Percentiles rank a stretch among this genome's conserved stretches.
phyloP scores from a whole-genome alignment of 2,329 filamentous ascomycete species.

The Neurospora sp. region DNA sequence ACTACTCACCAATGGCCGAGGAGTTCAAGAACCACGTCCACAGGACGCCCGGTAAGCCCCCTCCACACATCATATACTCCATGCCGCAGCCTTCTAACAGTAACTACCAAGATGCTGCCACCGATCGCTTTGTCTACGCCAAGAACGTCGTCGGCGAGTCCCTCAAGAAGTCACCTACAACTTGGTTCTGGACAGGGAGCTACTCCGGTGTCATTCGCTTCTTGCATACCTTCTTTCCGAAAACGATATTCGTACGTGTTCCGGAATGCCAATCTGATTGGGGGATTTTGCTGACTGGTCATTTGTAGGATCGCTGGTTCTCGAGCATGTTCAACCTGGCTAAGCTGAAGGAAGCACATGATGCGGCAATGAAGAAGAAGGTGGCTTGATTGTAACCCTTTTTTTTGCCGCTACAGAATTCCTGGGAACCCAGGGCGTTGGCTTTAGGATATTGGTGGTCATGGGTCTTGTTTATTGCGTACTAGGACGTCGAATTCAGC shows the following conservation, averaged over 20 bases:
- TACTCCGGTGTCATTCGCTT: background rate
- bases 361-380: background rate
- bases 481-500: background rate
- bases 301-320: background rate
- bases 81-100: background rate
- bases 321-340: background rate
- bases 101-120: background rate
- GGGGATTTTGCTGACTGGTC: background rate
- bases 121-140: background rate
- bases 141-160: background rate
- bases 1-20: background rate
- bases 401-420: background rate
- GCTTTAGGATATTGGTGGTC: background rate
- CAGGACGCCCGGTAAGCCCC: background rate
- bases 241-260: background rate
- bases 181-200: background rate
- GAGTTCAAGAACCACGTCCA: background rate
- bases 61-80: background rate
- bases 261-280: accelerated
- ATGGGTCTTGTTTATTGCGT: background rate
- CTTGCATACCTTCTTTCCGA: background rate
- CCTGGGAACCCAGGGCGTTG: background rate
- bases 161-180: background rate
- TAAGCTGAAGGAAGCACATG: background rate
- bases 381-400: background rate